Conservation (phyloP, 208 protist genomes). For the Herpetomonas tarakana region DNA sequence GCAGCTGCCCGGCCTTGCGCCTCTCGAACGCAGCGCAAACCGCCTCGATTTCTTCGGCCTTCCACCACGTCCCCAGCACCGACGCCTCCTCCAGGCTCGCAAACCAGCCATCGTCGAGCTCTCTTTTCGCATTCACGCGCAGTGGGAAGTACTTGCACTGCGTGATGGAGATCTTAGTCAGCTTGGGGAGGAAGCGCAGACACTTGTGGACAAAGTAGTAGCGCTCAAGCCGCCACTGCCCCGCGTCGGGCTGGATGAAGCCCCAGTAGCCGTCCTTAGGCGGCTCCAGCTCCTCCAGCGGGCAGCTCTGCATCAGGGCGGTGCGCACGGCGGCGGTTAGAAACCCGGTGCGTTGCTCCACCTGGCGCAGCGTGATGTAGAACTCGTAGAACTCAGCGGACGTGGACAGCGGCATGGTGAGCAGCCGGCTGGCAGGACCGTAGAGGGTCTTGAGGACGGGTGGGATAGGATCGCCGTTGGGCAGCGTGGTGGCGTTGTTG, state of each 20-base stretch:
- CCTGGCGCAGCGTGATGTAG: neutral
- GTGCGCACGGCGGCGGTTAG: neutral
- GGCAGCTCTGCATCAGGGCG: neutral
- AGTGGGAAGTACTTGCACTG: neutral
- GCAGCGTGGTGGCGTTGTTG: too few relatives aligned
- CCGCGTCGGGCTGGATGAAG: neutral
- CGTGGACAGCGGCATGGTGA: neutral
- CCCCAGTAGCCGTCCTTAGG: neutral
- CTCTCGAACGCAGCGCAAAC: neutral
- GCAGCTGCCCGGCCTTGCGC: neutral
- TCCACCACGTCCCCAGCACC: neutral
- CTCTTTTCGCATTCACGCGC: neutral
- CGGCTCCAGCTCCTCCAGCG: neutral
- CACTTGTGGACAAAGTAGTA: slow-evolving; percentile 1
- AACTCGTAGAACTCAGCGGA: neutral
- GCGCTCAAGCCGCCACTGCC: neutral
- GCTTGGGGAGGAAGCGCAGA: neutral
- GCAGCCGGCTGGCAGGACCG: neutral
- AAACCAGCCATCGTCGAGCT: neutral
- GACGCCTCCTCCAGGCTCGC: neutral
- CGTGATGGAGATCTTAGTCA: neutral
- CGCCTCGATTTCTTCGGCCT: neutral
- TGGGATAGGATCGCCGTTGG: too few relatives aligned
- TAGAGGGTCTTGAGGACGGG: neutral
- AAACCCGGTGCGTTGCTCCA: neutral